Conservation (phyloP, 169 alveolate species). For the Plasmodium adleri region DNA sequence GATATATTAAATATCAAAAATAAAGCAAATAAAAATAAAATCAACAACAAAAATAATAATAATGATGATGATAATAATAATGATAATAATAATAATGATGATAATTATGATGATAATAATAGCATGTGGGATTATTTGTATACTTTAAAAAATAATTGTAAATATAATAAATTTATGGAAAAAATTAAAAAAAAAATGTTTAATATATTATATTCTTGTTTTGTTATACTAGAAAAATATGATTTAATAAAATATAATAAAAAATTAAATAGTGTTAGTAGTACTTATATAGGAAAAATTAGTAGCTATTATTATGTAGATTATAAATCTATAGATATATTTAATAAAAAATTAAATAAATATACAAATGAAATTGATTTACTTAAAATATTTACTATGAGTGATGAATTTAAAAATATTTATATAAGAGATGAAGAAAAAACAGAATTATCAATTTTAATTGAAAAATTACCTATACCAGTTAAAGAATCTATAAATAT, state of each 20-base stretch:
- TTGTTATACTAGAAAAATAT: slow-evolving; percentile 92
- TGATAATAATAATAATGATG: background rate
- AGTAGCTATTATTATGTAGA: slow-evolving; percentile 98
- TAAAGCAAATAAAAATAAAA: slow-evolving; percentile 18
- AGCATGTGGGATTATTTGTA: no score
- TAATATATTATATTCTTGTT: slow-evolving; percentile 92
- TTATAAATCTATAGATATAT: slow-evolving; percentile 95
- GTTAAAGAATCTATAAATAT: slow-evolving; percentile 91
- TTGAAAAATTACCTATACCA: slow-evolving; percentile 96
- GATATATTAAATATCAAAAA: slow-evolving; percentile 7
- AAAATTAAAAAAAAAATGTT: slow-evolving; percentile 68
- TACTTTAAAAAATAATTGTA: background rate
- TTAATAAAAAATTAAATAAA: slow-evolving; percentile 93
- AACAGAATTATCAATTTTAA: slow-evolving; percentile 93
- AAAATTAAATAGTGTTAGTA: slow-evolving; percentile 92
- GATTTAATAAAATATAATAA: slow-evolving; percentile 95
- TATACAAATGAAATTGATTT: slow-evolving; percentile 95
- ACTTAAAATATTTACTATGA: slow-evolving; percentile 94
- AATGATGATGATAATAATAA: background rate
- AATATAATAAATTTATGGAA: slow-evolving; percentile 65
- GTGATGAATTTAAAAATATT: slow-evolving; percentile 97
- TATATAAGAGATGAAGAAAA: slow-evolving; percentile 98
- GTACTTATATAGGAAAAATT: slow-evolving; percentile 98
- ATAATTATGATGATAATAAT: background rate
- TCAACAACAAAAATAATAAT: slow-evolving; percentile 14